Conservation (phyloP, 1,284 basidiomycete genomes). For the Leccinum fuscescens region DNA sequence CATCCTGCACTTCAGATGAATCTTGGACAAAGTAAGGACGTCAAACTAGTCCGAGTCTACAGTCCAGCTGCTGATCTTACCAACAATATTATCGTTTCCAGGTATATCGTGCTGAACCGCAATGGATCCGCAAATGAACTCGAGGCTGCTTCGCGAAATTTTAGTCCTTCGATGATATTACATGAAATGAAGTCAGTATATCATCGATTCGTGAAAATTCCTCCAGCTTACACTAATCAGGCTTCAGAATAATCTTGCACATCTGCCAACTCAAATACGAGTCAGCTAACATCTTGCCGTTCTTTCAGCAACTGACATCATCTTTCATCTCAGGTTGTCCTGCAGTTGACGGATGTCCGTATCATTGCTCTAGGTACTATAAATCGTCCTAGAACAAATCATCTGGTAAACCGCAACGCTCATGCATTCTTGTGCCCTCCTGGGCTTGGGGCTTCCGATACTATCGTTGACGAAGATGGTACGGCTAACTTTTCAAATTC, state of each 20-base stretch:
- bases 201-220: background rate
- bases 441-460: conserved; percentile 43
- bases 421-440: conserved; percentile 65
- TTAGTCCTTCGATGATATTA: conserved; percentile 63
- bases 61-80: conserved; percentile 9
- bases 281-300: conserved; percentile 37
- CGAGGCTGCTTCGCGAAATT: conserved; percentile 62
- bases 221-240: conserved; percentile 33
- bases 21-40: conserved; percentile 70
- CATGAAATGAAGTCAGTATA: conserved; percentile 67
- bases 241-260: conserved; percentile 59
- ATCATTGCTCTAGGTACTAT: conserved; percentile 69
- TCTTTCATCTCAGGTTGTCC: conserved; percentile 48
- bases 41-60: background rate
- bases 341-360: conserved; percentile 70
- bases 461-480: background rate
- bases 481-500: background rate
- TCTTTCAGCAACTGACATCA: conserved; percentile 11
- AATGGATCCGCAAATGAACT: conserved; percentile 71
- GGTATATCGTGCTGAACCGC: conserved; percentile 71
- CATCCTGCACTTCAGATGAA: conserved; percentile 72
- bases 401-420: conserved; percentile 65
- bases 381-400: conserved; percentile 51
- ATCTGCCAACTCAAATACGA: conserved; percentile 59
- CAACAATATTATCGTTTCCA: conserved; percentile 25